These are phyloP conservation scores for Streptanthus diversifolius DNA, from an alignment of 345 rosid species.

Conservation along the genomic window DNA sequence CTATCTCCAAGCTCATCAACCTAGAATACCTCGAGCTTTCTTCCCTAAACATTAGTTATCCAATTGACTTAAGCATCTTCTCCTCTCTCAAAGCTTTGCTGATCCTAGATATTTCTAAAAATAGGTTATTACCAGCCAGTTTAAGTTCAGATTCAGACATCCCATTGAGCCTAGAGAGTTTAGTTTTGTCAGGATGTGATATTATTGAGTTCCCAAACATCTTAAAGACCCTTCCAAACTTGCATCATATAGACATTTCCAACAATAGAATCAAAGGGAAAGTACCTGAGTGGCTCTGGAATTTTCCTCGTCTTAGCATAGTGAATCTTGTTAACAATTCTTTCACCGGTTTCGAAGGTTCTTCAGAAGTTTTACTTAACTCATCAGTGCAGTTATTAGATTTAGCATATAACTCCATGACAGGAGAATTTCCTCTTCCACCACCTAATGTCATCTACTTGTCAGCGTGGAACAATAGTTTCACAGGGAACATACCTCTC, in stretches of 20 bases:
- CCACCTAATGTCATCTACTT: not conserved
- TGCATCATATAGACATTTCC: not conserved
- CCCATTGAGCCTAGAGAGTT: not conserved
- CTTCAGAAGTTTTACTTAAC: not conserved
- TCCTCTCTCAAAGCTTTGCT: slow-evolving; percentile 10
- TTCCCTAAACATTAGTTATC: slow-evolving; percentile 6
- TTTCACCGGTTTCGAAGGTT: slow-evolving; percentile 1
- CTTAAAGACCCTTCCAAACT: not conserved
- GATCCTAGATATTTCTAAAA: not conserved
- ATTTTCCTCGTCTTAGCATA: not conserved
- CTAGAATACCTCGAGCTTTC: not conserved
- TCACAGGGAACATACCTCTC: slow-evolving; percentile 7
- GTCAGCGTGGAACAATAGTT: not conserved
- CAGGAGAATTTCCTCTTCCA: not conserved
- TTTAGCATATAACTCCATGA: not conserved
- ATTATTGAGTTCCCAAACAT: slow-evolving; percentile 1
- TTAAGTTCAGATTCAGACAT: not conserved
- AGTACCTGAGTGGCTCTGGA: slow-evolving; percentile 10
- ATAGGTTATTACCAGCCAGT: not conserved
- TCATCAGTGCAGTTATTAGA: not conserved
- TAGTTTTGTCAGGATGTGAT: not conserved
- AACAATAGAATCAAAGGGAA: not conserved
- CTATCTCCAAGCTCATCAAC: not conserved
- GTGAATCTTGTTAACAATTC: not conserved
- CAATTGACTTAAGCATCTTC: slow-evolving; percentile 1